Conservation (phyloP, 176 grass and related monocot species). For the Carex scoparia region DNA sequence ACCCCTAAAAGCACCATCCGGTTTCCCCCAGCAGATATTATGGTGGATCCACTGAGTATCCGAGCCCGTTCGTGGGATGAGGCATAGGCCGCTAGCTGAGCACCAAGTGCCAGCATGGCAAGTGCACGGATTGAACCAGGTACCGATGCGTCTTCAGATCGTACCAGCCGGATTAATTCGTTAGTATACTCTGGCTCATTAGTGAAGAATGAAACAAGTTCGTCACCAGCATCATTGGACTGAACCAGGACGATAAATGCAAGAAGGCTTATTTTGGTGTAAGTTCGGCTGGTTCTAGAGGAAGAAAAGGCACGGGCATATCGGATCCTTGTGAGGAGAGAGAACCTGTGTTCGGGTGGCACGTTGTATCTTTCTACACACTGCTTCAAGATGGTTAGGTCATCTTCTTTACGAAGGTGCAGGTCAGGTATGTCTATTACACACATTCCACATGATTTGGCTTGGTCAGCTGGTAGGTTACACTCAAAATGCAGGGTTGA, state of each 20-base stretch:
- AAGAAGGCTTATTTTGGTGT: conserved; percentile 95
- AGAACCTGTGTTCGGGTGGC: conserved; percentile 73
- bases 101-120: conserved; percentile 92
- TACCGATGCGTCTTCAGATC: conserved; percentile 69
- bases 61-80: conserved; percentile 95
- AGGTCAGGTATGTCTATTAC: conserved; percentile 88
- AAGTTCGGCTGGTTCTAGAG: conserved; percentile 53
- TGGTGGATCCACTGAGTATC: conserved; percentile 81
- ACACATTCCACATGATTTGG: conserved; percentile 58
- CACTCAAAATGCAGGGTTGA: conserved; percentile 98
- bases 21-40: conserved; percentile 88
- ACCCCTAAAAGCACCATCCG: conserved; percentile 85
- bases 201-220: conserved; percentile 92
- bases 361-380: conserved; percentile 71
- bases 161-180: conserved; percentile 85
- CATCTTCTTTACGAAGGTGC: conserved; percentile 82
- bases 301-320: conserved; percentile 82
- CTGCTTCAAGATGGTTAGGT: conserved; percentile 82
- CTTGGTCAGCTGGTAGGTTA: conserved; percentile 35
- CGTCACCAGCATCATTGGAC: conserved; percentile 88
- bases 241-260: conserved; percentile 92
- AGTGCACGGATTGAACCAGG: conserved; percentile 72
- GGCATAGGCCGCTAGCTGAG: conserved; percentile 91
- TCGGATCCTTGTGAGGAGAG: conserved; percentile 91
- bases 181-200: conserved; percentile 99